Percentiles rank a stretch among this genome's conserved stretches.
Evolutionary conservation across 129 eudicot genomes (phyloP).

Genomic region (Lactuca sativa): DNA sequence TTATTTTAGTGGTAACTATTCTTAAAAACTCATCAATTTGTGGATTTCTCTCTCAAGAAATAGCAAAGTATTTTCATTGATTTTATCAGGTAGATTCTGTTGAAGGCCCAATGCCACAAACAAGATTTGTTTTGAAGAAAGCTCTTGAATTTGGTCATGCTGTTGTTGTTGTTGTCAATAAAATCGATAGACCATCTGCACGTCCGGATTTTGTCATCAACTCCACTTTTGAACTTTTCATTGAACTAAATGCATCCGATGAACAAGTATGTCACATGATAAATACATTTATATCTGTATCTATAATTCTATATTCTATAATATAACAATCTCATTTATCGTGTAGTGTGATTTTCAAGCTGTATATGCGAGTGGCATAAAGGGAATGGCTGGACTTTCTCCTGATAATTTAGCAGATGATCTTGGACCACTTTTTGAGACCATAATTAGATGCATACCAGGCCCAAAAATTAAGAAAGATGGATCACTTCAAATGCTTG

Average conservation of each 20-base stretch:
- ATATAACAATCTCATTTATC: not conserved
- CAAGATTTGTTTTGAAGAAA: constrained; percentile 95
- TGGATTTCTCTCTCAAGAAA: not conserved
- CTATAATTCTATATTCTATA: not conserved
- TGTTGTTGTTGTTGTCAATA: constrained; percentile 92
- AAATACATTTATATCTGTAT: not conserved
- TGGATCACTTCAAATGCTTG: constrained; percentile 98
- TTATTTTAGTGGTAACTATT: constrained; percentile 81
- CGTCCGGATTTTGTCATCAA: constrained; percentile 95
- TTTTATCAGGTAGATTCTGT: constrained; percentile 78
- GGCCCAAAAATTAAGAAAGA: constrained; percentile 90
- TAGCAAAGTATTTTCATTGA: not conserved
- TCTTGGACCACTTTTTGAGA: constrained; percentile 96
- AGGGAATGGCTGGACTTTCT: constrained; percentile 89
- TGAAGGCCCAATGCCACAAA: constrained; percentile 99
- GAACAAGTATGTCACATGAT: constrained; percentile 65
- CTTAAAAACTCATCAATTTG: not conserved
- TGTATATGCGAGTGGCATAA: constrained; percentile 91
- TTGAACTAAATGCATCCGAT: constrained; percentile 96
- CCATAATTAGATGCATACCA: constrained; percentile 88
- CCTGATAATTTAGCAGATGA: constrained; percentile 85
- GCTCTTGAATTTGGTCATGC: constrained; percentile 99
- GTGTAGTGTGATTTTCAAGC: constrained; percentile 98
- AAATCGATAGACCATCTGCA: constrained; percentile 92
- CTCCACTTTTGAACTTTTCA: constrained; percentile 95